Percentiles rank a stretch among this genome's conserved stretches.
These are phyloP conservation scores for Sporothrix luriei DNA, from an alignment of 2,329 filamentous ascomycete species.

Conservation along the genomic window DNA sequence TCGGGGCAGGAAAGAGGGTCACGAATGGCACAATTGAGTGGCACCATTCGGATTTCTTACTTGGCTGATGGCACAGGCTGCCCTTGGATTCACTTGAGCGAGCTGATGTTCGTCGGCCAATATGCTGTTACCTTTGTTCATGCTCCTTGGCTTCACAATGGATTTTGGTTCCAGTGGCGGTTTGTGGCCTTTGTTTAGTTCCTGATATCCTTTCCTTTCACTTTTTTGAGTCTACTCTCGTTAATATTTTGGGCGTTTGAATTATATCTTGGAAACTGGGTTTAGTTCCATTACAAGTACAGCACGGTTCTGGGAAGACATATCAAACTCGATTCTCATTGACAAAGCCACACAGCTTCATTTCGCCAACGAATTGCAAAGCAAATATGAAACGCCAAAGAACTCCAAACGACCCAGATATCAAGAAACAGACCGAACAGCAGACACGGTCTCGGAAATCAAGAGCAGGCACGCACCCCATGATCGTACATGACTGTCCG, in stretches of 20 bases:
- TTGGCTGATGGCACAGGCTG: not conserved
- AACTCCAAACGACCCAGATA: not conserved
- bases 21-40: not conserved
- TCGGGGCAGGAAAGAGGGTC: not conserved
- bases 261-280: not conserved
- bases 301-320: not conserved
- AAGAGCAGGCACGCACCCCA: not conserved
- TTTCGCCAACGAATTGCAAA: not conserved
- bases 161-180: not conserved
- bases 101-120: no score
- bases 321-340: not conserved
- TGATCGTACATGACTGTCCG: not conserved
- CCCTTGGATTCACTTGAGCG: no score
- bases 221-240: no score
- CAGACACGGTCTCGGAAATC: not conserved
- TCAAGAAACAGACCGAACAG: not conserved
- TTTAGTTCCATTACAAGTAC: not conserved
- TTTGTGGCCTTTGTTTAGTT: not conserved
- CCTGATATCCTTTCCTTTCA: not conserved
- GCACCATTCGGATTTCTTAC: not conserved
- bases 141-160: not conserved
- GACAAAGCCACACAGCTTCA: not conserved
- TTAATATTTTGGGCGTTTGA: not conserved
- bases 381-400: constrained; percentile 2
- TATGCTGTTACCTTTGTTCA: no score